A percentile compares a stretch with the other conserved stretches of the same genome.
Conservation (phyloP, 768 basidiomycete genomes). For the Mycena leptocephala region DNA sequence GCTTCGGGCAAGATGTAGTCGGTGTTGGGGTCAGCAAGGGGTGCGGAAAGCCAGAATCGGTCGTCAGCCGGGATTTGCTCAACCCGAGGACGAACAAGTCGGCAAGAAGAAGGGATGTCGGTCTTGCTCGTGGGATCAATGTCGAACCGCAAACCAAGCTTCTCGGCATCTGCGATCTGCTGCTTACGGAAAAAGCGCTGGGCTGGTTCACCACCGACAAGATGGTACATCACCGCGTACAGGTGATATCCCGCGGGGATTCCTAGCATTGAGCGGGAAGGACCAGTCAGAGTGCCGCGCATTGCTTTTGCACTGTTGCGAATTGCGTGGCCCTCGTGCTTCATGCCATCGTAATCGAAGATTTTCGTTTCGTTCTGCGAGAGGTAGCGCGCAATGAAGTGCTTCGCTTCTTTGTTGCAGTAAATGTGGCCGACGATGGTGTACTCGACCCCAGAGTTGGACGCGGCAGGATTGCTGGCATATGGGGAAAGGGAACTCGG, state of each 20-base stretch:
- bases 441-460: background rate
- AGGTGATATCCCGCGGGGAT: background rate
- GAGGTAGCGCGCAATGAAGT: conserved; percentile 13
- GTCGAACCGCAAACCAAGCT: background rate
- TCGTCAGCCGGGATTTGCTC: background rate
- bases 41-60: background rate
- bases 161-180: background rate
- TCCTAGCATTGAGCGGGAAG: background rate
- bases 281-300: conserved; percentile 5
- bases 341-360: conserved; percentile 23
- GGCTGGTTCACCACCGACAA: conserved; percentile 8
- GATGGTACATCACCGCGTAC: conserved; percentile 11
- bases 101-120: background rate
- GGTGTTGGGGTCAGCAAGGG: too few relatives aligned
- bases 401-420: background rate
- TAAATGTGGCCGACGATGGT: conserved; percentile 17
- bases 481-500: background rate
- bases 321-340: conserved; percentile 11
- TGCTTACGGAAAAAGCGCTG: conserved; percentile 16
- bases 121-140: background rate
- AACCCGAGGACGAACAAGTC: background rate
- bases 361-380: background rate
- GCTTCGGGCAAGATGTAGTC: background rate
- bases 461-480: conserved; percentile 13
- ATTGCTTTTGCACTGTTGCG: background rate